Evolutionary conservation across 208 protist genomes (phyloP), one percentile per base, ranked within the genome.

Genomic region (Naegleria lovaniensis): DNA sequence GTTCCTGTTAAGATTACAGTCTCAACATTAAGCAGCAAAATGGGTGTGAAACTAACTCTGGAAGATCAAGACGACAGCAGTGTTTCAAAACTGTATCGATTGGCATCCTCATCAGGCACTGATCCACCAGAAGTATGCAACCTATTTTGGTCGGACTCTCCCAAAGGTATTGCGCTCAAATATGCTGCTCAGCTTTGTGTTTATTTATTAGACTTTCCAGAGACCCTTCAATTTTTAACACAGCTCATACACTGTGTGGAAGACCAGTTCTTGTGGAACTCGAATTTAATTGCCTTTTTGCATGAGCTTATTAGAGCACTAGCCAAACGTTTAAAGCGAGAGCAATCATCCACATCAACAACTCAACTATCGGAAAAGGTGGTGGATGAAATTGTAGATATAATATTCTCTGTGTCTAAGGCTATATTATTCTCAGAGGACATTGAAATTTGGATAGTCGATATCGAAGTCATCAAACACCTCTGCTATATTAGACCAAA

Each of bases 401-500:
- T 90, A 3, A 19, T 90, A 9, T 90, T 39, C n/a, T 52, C 88
- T 13, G 75, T 90, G 3, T 19, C 41, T 25, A n/a, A 90, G 16
- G 36, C 36, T 7, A 52, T 52, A 5, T 25, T 90, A 6, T 85
- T 41, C 15, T 25, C 29, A n/a, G 75, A 90, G 36, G 19, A 9
- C 39, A 0, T 39, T 25, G 5, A 19, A 76, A 6, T 90, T 13
- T 22, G 16, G 4, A n/a, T 33, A 15, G 29, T 13, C 38, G 88
- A 43, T 38, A 39, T 67, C 38, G 41, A 86, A 84, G 48, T n/a
- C 11, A 76, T 85, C 13, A 90, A 90, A 58, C 88, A 90, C 38
- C 29, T 90, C 6, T 39, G 25, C 33, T 86, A 25, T 76, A 16
- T 90, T 13, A 0, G 11, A 76, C 88, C 88, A 11, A 19, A 19